phyloP scores from a whole-genome alignment of 164 flowering plant genomes.

The Paratinospora sagittata region DNA sequence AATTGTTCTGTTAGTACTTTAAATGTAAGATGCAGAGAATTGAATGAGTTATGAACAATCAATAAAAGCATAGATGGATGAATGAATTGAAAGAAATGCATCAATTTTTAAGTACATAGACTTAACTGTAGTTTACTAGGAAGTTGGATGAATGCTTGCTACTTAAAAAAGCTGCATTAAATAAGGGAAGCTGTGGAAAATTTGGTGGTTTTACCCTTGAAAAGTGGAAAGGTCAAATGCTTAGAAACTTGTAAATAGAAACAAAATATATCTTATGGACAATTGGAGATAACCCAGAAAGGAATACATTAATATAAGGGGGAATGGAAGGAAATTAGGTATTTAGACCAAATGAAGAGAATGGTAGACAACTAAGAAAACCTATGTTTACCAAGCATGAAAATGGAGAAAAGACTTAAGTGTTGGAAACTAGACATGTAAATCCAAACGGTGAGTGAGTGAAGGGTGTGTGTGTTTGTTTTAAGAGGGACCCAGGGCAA shows the following conservation, averaged over 20 bases:
- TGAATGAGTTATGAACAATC: background rate
- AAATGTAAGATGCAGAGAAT: background rate
- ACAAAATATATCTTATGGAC: background rate
- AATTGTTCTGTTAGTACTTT: background rate
- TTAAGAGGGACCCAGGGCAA: constrained; percentile 26
- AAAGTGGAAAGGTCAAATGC: background rate
- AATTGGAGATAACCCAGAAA: background rate
- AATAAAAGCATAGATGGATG: background rate
- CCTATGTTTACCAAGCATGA: background rate
- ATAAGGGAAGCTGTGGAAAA: background rate
- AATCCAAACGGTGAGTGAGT: background rate
- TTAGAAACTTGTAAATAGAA: background rate
- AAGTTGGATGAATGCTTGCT: background rate
- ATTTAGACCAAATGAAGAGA: background rate
- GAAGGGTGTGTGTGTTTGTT: constrained; percentile 32
- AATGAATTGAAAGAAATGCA: background rate
- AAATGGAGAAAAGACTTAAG: background rate
- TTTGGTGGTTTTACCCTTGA: background rate
- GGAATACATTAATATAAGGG: background rate
- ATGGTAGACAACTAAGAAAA: background rate
- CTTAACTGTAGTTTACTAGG: background rate
- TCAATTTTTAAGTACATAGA: background rate
- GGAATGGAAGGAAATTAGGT: background rate
- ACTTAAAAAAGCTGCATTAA: background rate
- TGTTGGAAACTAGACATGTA: background rate